phyloP scores from a whole-genome alignment of 2,329 filamentous ascomycete species.

The Arthrobotrys iridis region DNA sequence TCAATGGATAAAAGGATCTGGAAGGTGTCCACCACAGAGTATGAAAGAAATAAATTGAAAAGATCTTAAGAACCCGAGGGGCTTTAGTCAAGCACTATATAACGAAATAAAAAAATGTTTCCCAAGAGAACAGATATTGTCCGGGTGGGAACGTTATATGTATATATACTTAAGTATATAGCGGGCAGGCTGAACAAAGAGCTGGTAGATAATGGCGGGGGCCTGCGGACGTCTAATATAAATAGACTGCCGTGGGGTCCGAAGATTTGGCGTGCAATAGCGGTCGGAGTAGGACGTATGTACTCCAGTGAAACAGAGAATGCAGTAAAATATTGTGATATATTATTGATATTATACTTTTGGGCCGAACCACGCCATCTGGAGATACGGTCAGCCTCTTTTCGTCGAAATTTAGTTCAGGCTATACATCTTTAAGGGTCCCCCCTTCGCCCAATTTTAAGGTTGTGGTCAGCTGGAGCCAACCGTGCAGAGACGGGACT shows the following conservation, averaged over 20 bases:
- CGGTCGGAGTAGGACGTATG: neutral
- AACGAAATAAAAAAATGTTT: neutral
- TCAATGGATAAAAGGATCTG: neutral
- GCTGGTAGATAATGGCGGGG: slow-evolving; percentile 4
- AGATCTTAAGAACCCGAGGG: neutral
- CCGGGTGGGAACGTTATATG: neutral
- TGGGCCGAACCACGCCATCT: slow-evolving; percentile 25
- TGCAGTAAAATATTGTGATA: slow-evolving; percentile 7
- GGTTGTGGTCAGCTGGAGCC: slow-evolving; percentile 26
- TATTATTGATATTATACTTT: slow-evolving; percentile 16
- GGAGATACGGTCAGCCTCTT: slow-evolving; percentile 9
- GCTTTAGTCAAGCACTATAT: slow-evolving; percentile 2
- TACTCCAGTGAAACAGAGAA: slow-evolving; percentile 21
- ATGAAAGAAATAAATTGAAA: neutral
- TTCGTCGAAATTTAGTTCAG: slow-evolving; percentile 19
- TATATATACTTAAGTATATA: neutral
- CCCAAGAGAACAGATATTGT: slow-evolving; percentile 15
- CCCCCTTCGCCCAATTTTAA: slow-evolving; percentile 13
- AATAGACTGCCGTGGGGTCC: slow-evolving; percentile 2
- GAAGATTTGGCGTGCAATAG: neutral
- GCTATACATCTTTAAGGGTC: neutral
- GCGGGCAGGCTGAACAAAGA: neutral
- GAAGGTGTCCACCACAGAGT: neutral
- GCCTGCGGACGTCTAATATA: slow-evolving; percentile 12
- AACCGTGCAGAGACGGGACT: slow-evolving; percentile 23